Conservation (phyloP, 805 yeast genomes). For the Candida peoriensis region DNA sequence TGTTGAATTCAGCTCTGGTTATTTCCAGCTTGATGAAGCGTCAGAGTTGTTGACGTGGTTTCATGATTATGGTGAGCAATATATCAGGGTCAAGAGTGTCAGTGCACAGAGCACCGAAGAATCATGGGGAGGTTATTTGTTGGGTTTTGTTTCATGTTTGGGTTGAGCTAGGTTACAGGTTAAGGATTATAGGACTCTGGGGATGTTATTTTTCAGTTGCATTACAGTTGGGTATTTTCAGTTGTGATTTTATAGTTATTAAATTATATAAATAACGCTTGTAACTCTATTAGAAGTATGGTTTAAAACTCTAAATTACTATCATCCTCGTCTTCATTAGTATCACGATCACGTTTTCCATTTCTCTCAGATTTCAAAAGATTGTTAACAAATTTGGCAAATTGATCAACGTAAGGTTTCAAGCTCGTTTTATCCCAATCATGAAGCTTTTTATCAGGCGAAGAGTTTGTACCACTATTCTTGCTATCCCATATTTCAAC, state of each 20-base stretch:
- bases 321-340: constrained; percentile 20
- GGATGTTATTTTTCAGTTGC: no score
- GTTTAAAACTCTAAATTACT: constrained; percentile 14
- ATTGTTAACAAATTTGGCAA: constrained; percentile 55
- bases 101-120: not conserved
- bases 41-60: constrained; percentile 66
- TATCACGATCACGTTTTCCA: constrained; percentile 38
- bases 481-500: constrained; percentile 44
- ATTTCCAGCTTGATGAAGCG: constrained; percentile 44
- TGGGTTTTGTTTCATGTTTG: constrained; percentile 8
- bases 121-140: not conserved
- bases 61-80: constrained; percentile 44
- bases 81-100: constrained; percentile 20
- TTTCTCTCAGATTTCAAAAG: constrained; percentile 50
- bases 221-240: no score
- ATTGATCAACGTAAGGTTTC: constrained; percentile 64
- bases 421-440: constrained; percentile 65
- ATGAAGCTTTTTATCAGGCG: constrained; percentile 14
- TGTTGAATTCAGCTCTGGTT: constrained; percentile 52
- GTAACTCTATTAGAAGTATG: not conserved
- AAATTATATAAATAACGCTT: no score
- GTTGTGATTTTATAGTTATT: no score
- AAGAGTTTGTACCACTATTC: constrained; percentile 6
- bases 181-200: no score
- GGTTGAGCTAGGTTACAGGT: no score